Evolutionary conservation across 164 flowering plant genomes (phyloP).

Genomic region (Kalanchoe fedtschenkoi): DNA sequence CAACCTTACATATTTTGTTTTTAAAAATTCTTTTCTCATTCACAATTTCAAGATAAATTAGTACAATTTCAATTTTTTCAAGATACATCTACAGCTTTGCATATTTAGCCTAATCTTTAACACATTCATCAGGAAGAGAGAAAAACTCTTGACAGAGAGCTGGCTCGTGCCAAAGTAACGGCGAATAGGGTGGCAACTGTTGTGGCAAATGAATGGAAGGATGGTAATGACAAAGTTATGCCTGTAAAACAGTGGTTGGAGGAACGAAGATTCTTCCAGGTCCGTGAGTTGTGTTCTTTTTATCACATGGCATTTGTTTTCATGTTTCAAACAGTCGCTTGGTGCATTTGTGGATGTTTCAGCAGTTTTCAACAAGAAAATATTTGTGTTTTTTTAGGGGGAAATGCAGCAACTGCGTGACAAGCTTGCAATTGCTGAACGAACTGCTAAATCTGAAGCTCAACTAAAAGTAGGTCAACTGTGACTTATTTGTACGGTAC

Average conservation of each 20-base stretch:
- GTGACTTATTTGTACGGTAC: background rate
- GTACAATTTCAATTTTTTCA: background rate
- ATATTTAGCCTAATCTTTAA: background rate
- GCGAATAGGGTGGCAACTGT: slow-evolving; percentile 81
- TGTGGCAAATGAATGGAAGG: slow-evolving; percentile 89
- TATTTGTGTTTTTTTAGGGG: slow-evolving; percentile 27
- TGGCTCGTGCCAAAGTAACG: slow-evolving; percentile 66
- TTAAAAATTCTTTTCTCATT: background rate
- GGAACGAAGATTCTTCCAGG: slow-evolving; percentile 67
- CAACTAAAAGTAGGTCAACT: slow-evolving; percentile 39
- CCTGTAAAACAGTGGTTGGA: slow-evolving; percentile 85
- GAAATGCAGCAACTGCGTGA: slow-evolving; percentile 74
- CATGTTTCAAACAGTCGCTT: background rate
- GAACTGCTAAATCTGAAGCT: slow-evolving; percentile 69
- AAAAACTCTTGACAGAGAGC: slow-evolving; percentile 61
- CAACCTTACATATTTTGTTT: slow-evolving; percentile 1
- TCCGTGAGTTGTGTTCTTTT: slow-evolving; percentile 10
- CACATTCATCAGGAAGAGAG: slow-evolving; percentile 47
- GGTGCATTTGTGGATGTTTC: background rate
- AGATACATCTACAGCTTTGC: background rate
- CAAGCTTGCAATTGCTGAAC: slow-evolving; percentile 53
- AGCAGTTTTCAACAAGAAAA: background rate
- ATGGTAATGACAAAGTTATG: slow-evolving; percentile 82
- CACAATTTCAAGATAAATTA: no score
- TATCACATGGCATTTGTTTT: background rate